These are phyloP conservation scores for Diutina catenulata DNA, from an alignment of 1,139 yeast species.

Conservation along the genomic window DNA sequence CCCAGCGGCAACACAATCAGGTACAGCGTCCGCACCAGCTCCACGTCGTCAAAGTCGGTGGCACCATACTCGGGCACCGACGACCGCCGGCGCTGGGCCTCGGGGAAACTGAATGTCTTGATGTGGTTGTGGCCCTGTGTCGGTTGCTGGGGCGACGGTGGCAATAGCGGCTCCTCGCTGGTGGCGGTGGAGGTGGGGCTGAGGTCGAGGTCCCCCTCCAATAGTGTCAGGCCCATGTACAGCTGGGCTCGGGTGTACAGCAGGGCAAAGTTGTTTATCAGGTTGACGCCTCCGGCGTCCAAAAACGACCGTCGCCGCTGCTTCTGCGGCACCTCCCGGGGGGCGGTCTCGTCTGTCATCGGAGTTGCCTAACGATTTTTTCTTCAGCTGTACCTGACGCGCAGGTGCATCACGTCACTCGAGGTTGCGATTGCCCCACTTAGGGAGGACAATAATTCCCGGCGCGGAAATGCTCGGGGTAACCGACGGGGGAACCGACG, in stretches of 20 bases:
- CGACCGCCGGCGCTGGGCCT: background rate
- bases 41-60: background rate
- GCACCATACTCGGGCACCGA: background rate
- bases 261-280: constrained; percentile 67
- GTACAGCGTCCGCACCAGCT: background rate
- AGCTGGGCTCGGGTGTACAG: constrained; percentile 73
- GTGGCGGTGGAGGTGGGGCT: background rate
- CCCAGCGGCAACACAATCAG: constrained; percentile 1
- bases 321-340: no score
- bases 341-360: no score
- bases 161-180: no score
- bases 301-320: constrained; percentile 20
- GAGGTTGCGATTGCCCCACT: no score
- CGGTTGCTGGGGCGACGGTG: background rate
- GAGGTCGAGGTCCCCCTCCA: constrained; percentile 11
- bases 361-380: no score
- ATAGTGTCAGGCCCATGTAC: constrained; percentile 18
- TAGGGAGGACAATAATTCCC: no score
- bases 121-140: background rate
- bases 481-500: no score
- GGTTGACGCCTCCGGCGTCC: constrained; percentile 48
- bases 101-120: background rate
- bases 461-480: no score
- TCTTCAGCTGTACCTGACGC: no score
- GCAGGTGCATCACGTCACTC: no score